Percentiles rank a stretch among this genome's conserved stretches.
phyloP scores from a whole-genome alignment of 1,284 basidiomycete species.

The Sanghuangporus sanghuang region DNA sequence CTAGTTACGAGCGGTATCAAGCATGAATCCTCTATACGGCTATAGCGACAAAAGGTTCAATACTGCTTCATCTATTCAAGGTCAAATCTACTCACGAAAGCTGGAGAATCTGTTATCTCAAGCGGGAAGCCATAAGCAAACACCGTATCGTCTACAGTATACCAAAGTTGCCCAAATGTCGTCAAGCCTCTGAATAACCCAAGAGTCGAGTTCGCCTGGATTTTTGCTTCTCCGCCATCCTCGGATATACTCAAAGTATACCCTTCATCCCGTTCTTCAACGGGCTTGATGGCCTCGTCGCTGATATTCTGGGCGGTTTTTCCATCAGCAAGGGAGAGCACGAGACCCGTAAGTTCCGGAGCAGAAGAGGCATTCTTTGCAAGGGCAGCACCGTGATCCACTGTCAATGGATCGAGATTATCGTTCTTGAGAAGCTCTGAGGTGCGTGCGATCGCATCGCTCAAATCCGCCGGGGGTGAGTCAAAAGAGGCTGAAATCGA shows the following conservation, averaged over 20 bases:
- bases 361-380: not conserved
- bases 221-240: slow-evolving; percentile 52
- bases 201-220: slow-evolving; percentile 68
- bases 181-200: slow-evolving; percentile 79
- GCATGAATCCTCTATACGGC: slow-evolving; percentile 76
- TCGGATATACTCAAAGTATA: slow-evolving; percentile 62
- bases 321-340: slow-evolving; percentile 1
- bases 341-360: not conserved
- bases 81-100: slow-evolving; percentile 41
- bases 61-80: not conserved
- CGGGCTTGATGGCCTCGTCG: slow-evolving; percentile 47
- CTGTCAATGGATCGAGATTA: slow-evolving; percentile 43
- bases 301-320: slow-evolving; percentile 34
- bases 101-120: slow-evolving; percentile 56
- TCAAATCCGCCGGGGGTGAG: slow-evolving; percentile 38
- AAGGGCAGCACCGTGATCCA: slow-evolving; percentile 40
- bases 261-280: slow-evolving; percentile 56
- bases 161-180: slow-evolving; percentile 80
- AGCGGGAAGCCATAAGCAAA: slow-evolving; percentile 61
- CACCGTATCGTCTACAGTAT: slow-evolving; percentile 40
- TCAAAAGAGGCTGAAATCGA: slow-evolving; percentile 36
- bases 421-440: slow-evolving; percentile 38
- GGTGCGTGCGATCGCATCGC: slow-evolving; percentile 37
- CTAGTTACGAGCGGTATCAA: slow-evolving; percentile 75
- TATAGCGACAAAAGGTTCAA: slow-evolving; percentile 24